A percentile compares a stretch with the other conserved stretches of the same genome.
These are phyloP conservation scores for Kurtzmaniella quercitrusa DNA, from an alignment of 1,139 yeast species.

Conservation along the genomic window DNA sequence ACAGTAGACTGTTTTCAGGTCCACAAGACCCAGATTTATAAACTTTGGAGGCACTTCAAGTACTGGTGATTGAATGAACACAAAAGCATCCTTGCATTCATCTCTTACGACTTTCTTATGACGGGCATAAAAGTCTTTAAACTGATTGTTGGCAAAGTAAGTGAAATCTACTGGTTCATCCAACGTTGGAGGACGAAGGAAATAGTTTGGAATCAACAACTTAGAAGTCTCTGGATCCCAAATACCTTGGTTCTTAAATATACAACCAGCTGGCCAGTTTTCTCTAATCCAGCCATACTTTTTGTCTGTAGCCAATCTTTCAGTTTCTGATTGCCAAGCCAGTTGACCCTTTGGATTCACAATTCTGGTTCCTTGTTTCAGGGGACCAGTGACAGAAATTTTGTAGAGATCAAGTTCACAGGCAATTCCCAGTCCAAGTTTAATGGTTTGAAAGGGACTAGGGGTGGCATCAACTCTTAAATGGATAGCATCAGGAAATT, in stretches of 20 bases:
- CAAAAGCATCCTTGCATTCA: constrained; percentile 42
- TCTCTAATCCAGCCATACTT: constrained; percentile 70
- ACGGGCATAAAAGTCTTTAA: constrained; percentile 51
- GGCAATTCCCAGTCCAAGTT: constrained; percentile 69
- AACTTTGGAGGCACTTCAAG: constrained; percentile 73
- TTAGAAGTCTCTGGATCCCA: constrained; percentile 51
- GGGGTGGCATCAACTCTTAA: constrained; percentile 67
- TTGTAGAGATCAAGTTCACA: constrained; percentile 63
- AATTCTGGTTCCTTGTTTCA: constrained; percentile 47
- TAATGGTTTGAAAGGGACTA: constrained; percentile 54
- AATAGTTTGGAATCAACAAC: constrained; percentile 28
- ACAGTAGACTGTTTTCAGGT: constrained; percentile 63
- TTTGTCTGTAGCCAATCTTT: constrained; percentile 40
- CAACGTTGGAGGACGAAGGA: constrained; percentile 22
- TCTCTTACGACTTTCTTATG: constrained; percentile 49
- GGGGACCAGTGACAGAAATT: constrained; percentile 71
- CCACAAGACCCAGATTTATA: constrained; percentile 51
- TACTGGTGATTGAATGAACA: constrained; percentile 81
- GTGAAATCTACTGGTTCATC: constrained; percentile 31
- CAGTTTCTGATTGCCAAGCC: constrained; percentile 62
- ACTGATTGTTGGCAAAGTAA: constrained; percentile 60
- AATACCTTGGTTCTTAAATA: constrained; percentile 74
- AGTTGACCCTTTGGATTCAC: constrained; percentile 64
- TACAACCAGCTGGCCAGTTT: constrained; percentile 74
- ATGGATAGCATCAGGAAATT: constrained; percentile 50